Conservation (phyloP, 2,329 filamentous ascomycete species). For the Fusarium sp. region DNA sequence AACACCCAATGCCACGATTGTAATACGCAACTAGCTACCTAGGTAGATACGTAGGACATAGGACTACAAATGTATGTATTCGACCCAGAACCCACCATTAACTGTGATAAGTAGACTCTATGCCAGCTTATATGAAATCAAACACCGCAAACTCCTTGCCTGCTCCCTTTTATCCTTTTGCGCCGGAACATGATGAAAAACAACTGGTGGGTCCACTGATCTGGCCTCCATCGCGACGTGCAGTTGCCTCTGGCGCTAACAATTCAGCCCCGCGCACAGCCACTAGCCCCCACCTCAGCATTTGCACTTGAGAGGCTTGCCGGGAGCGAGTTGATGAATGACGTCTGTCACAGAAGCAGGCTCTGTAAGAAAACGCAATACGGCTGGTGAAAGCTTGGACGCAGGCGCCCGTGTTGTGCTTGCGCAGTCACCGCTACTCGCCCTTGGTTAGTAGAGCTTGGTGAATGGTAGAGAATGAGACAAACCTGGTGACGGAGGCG, state of each 20-base stretch:
- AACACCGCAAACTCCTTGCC: not conserved
- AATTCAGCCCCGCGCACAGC: slow-evolving; percentile 1
- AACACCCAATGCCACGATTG: too few relatives aligned
- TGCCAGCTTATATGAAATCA: not conserved
- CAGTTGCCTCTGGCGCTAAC: not conserved
- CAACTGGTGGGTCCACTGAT: not conserved
- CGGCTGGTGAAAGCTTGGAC: not conserved
- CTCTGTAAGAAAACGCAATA: slow-evolving; percentile 8
- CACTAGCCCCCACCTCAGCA: not conserved
- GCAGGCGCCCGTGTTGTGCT: not conserved
- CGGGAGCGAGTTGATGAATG: not conserved
- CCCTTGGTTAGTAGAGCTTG: not conserved
- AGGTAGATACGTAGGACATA: too few relatives aligned
- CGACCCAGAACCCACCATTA: too few relatives aligned
- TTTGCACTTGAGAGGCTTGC: not conserved
- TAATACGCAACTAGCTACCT: too few relatives aligned
- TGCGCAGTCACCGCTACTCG: not conserved
- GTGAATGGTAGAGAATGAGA: not conserved
- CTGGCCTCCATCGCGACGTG: not conserved
- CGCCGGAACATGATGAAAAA: not conserved
- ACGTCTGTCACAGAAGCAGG: slow-evolving; percentile 7
- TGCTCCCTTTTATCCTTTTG: not conserved
- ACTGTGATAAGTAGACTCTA: not conserved
- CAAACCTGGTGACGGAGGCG: slow-evolving; percentile 8
- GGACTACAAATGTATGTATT: too few relatives aligned